Evolutionary conservation across 2,329 filamentous ascomycete genomes (phyloP), one percentile per base, ranked within the genome.

Genomic region (Colletotrichum chlorophyti): DNA sequence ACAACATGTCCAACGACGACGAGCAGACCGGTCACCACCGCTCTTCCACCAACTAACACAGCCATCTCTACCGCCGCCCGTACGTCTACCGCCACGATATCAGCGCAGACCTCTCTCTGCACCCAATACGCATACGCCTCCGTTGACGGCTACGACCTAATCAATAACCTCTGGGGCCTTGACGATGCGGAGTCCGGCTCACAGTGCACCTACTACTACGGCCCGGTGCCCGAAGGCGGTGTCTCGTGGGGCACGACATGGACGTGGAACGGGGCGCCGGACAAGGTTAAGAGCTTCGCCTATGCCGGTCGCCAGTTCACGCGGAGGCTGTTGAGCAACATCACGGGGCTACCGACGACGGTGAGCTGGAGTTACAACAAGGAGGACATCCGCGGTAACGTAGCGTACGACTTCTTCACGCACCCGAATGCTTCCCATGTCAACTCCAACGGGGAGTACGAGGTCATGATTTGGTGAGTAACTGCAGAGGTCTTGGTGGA

Each of bases 391-490:
- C 73, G 84, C 23, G 81, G 82, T 43, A 77, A 87, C 66, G 84
- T 87, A 6, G 76, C 83, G 6, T 87, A 86, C 67, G 83, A 87
- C 65, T 68, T 87, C 41, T 87, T 87, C 74, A 83, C 83, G 21
- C 73, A 74, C 6, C 69, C 70, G 6, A 58, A 67, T 19, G 75
- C 78, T 23, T 74, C 76, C 17, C 73, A 80, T 6, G 68, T 66
- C 32, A 69, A 43, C 6, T 58, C 40, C 32, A 52, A 43, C 23
- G 66, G 79, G n/a, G 75, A 84, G 65, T 85, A 84, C 68, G 85
- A 88, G 70, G 75, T 88, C 66, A 88, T 88, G 85, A 76, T 88
- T 64, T 88, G 85, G 65, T 67, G 47, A 47, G 63, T 32, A 12
- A 9, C 19, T 15, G n/a, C n/a, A n/a, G n/a, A n/a, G n/a, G n/a